A percentile compares a stretch with the other conserved stretches of the same genome.
These are phyloP conservation scores for Coniochaeta ligniaria DNA, from an alignment of 2,329 filamentous ascomycete species.

Conservation along the genomic window DNA sequence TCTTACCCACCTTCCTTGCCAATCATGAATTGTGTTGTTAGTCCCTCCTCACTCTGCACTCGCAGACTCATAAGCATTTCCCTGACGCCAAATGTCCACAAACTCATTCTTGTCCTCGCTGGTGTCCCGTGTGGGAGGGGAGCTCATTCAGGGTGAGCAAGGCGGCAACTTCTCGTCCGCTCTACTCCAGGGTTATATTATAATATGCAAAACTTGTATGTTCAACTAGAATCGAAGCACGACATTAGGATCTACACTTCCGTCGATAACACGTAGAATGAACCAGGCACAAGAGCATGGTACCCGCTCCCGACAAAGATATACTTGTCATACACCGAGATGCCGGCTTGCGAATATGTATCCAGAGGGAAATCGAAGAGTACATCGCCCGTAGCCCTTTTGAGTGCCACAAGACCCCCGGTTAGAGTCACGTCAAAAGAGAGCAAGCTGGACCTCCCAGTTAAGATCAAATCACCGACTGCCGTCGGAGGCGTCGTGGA, in stretches of 20 bases:
- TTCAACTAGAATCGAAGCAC: no score
- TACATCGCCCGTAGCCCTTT: conserved; percentile 5
- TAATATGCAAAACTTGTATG: no score
- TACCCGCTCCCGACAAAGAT: conserved; percentile 11
- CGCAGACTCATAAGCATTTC: no score
- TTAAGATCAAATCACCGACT: conserved; percentile 9
- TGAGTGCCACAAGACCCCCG: neutral
- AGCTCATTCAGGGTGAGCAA: no score
- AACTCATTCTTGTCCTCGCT: no score
- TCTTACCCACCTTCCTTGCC: no score
- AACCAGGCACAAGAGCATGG: neutral
- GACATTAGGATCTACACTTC: neutral
- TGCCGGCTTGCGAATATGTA: conserved; percentile 1
- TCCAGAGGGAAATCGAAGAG: conserved; percentile 6
- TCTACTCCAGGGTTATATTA: no score
- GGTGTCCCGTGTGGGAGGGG: no score
- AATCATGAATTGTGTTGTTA: no score
- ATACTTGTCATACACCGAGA: conserved; percentile 8
- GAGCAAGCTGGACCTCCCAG: conserved; percentile 2
- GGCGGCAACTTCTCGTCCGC: no score
- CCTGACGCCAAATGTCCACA: no score
- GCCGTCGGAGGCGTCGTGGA: conserved; percentile 8
- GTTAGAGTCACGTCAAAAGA: neutral
- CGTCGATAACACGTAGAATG: neutral
- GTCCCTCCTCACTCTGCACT: no score